phyloP scores from a whole-genome alignment of 371 early-diverging fungal species.

The Rozella allomycis region DNA sequence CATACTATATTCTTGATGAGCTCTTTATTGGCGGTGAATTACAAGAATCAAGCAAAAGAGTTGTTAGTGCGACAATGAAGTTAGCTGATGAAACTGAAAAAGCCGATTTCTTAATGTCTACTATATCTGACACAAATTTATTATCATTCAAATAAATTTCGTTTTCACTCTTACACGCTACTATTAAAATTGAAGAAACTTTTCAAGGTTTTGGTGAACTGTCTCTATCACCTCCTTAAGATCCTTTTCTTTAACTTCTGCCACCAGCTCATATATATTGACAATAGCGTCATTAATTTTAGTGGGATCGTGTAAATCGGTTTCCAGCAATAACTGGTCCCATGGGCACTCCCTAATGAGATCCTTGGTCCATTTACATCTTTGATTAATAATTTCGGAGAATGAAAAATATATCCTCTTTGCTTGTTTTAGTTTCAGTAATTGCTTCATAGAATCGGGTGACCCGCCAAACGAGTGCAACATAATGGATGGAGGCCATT shows the following conservation, averaged over 20 bases:
- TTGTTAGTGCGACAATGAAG: no score
- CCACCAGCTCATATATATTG: conserved; percentile 32
- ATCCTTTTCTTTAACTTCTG: conserved; percentile 41
- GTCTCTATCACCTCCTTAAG: conserved; percentile 23
- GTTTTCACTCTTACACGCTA: no score
- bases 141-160: no score
- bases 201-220: conserved; percentile 35
- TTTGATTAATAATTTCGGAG: conserved; percentile 33
- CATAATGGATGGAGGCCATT: conserved; percentile 41
- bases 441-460: conserved; percentile 37
- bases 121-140: no score
- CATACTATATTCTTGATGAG: conserved; percentile 25
- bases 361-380: conserved; percentile 13
- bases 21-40: conserved; percentile 23
- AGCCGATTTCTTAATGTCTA: no score
- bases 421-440: conserved; percentile 22
- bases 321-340: conserved; percentile 52
- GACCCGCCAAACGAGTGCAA: conserved; percentile 70
- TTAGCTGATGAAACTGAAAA: no score
- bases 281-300: conserved; percentile 31
- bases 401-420: conserved; percentile 36
- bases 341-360: conserved; percentile 36
- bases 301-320: conserved; percentile 42
- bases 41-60: no score
- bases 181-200: conserved; percentile 9